These are phyloP conservation scores for Penicillium waksmanii DNA, from an alignment of 495 filamentous ascomycete genomes.

Conservation along the genomic window DNA sequence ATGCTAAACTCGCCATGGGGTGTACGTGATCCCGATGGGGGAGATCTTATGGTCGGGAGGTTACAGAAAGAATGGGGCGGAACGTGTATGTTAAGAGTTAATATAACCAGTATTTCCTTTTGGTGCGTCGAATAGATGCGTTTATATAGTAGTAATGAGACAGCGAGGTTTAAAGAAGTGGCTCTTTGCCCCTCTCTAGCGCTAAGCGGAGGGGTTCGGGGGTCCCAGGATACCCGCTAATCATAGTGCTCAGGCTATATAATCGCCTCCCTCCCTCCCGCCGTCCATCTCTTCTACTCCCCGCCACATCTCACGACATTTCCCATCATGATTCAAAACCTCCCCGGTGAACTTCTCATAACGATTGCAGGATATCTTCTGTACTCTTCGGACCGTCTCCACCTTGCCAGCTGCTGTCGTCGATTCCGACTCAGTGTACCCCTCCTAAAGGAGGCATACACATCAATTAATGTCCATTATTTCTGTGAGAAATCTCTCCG, in stretches of 20 bases:
- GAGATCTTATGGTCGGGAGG: no score
- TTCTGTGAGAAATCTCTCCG: background rate
- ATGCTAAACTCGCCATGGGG: no score
- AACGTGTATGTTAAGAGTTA: no score
- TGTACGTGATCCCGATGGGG: no score
- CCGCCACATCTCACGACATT: background rate
- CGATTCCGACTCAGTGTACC: background rate
- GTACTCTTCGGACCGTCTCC: background rate
- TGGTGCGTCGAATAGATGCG: no score
- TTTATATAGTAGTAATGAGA: no score
- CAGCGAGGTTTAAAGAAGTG: no score
- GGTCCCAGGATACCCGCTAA: background rate
- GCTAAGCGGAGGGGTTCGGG: no score
- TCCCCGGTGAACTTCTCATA: background rate
- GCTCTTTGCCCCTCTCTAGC: no score
- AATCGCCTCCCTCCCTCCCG: background rate
- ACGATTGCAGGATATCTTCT: background rate
- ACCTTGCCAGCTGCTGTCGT: background rate
- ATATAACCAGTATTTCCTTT: no score
- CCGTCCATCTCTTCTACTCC: background rate
- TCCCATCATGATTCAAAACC: background rate
- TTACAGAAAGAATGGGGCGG: no score
- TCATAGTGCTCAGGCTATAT: background rate
- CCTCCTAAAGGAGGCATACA: background rate
- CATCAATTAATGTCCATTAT: conserved; percentile 1